A percentile compares a stretch with the other conserved stretches of the same genome.
These are phyloP conservation scores for Melanogaster broomeanus DNA, from an alignment of 768 basidiomycete species.

Conservation along the genomic window DNA sequence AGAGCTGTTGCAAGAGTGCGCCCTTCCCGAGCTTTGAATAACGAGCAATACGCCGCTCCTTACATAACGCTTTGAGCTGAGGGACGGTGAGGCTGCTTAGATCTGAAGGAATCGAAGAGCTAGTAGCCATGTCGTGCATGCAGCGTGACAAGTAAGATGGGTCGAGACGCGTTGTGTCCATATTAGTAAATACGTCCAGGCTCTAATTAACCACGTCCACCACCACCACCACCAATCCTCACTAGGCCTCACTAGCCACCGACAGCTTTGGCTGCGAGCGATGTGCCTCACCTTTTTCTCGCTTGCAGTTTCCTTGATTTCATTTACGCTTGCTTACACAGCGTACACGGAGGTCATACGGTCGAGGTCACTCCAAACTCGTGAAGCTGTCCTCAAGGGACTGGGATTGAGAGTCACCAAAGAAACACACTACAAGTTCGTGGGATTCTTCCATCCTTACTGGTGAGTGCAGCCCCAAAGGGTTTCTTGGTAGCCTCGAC, in stretches of 20 bases:
- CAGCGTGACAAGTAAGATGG: too few species aligned
- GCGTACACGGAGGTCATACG: conserved; percentile 23
- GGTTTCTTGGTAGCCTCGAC: background rate
- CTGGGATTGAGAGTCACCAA: conserved; percentile 6
- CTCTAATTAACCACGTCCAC: too few species aligned
- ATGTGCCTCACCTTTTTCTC: conserved; percentile 17
- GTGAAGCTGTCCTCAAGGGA: conserved; percentile 21
- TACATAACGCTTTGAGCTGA: conserved; percentile 69
- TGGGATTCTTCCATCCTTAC: conserved; percentile 95
- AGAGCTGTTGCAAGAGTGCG: conserved; percentile 53
- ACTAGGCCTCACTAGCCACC: too few species aligned
- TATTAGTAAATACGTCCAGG: too few species aligned
- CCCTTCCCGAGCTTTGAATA: conserved; percentile 70
- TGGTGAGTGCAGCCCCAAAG: conserved; percentile 56
- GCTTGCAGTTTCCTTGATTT: conserved; percentile 10
- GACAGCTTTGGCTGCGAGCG: too few species aligned
- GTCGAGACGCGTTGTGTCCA: too few species aligned
- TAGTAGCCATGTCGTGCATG: background rate
- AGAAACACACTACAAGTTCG: conserved; percentile 36
- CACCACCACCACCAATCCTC: too few species aligned
- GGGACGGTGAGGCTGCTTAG: conserved; percentile 51
- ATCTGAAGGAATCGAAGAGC: conserved; percentile 7
- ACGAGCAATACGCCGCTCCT: conserved; percentile 57
- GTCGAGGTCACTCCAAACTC: conserved; percentile 21
- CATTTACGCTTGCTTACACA: conserved; percentile 18